Evolutionary conservation across 805 yeast species (phyloP), one percentile per base, ranked within the genome.

Genomic region (Metahyphopichia silvanorum): DNA sequence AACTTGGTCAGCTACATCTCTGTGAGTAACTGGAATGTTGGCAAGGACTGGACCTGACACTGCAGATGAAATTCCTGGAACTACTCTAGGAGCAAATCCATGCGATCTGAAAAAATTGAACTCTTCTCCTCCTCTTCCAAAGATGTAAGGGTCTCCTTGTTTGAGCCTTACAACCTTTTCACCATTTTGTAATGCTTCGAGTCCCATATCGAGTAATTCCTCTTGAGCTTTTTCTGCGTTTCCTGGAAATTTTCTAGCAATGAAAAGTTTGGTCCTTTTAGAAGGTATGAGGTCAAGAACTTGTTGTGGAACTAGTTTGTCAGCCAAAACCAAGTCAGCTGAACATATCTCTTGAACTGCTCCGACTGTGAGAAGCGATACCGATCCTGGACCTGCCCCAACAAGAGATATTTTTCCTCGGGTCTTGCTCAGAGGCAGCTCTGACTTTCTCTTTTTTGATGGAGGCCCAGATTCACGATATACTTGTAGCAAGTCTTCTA

Each of bases 121-220:
- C 51, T 91, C 98, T 60, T 91, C 98, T 25, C 96, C 96, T 27
- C 98, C 98, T 42, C 98, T 77, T 3, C 98, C 98, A 55, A 86
- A 91, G 20, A 91, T 85, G 57, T 87, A 91, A 7, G 98, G 98
- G 55, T 91, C 98, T 21, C 98, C 98, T 60, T 91, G 98, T 57
- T 91, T 91, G 44, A 91, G 71, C 37, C 98, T 69, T 3, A 91
- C 94, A 1, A 91, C 96, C 35, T 76, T 77, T 47, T 76, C 70
- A 11, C 96, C 96, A 32, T 69, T 57, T 17, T 66, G 43, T 16
- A 87, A 55, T 1, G 79, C 82, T 21, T 70, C 71, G 12, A 91
- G 59, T 0, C 96, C 97, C 42, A 81, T 55, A n/a, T 70, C 64
- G 21, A 87, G 62, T 27, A 91, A 69, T 57, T 91, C 96, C 38